Conservation (phyloP, 768 basidiomycete genomes). For the Agaricus sinodeliciosus region DNA sequence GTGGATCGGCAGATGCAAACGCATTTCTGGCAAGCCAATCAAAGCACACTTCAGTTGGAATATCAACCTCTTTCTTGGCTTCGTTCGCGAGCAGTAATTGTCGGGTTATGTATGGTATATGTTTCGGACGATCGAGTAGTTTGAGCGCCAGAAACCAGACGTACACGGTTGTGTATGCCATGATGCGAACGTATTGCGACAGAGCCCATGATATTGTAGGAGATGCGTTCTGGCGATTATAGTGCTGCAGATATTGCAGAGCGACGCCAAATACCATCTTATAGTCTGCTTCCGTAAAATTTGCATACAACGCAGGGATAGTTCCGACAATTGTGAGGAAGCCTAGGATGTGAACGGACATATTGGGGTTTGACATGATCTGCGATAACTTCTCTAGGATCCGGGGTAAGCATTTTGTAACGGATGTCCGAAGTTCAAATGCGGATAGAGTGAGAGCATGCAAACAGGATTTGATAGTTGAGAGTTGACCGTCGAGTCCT, state of each 20-base stretch:
- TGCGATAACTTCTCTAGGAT: slow-evolving; percentile 85
- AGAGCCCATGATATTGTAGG: slow-evolving; percentile 75
- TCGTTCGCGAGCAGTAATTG: slow-evolving; percentile 85
- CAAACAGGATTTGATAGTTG: slow-evolving; percentile 83
- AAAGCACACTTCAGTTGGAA: slow-evolving; percentile 92
- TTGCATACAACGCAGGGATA: slow-evolving; percentile 70
- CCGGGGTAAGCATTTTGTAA: slow-evolving; percentile 70
- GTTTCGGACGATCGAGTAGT: slow-evolving; percentile 70
- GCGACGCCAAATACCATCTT: slow-evolving; percentile 94
- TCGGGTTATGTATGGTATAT: slow-evolving; percentile 81
- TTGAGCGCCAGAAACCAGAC: slow-evolving; percentile 91
- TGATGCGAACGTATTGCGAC: slow-evolving; percentile 84
- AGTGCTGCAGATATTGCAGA: slow-evolving; percentile 87
- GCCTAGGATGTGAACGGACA: slow-evolving; percentile 95
- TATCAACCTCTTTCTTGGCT: slow-evolving; percentile 66
- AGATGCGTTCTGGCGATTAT: slow-evolving; percentile 58
- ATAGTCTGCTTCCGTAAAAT: slow-evolving; percentile 87
- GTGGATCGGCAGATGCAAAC: slow-evolving; percentile 89
- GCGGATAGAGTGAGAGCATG: slow-evolving; percentile 84
- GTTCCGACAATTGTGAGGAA: slow-evolving; percentile 86
- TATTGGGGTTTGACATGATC: slow-evolving; percentile 90
- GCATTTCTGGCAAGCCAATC: slow-evolving; percentile 96
- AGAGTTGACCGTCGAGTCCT: slow-evolving; percentile 62
- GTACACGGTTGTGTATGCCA: slow-evolving; percentile 89
- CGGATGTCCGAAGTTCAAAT: slow-evolving; percentile 78